These are phyloP conservation scores for Dendrobium chrysotoxum DNA, from an alignment of 106 monocot genomes.

Conservation along the genomic window DNA sequence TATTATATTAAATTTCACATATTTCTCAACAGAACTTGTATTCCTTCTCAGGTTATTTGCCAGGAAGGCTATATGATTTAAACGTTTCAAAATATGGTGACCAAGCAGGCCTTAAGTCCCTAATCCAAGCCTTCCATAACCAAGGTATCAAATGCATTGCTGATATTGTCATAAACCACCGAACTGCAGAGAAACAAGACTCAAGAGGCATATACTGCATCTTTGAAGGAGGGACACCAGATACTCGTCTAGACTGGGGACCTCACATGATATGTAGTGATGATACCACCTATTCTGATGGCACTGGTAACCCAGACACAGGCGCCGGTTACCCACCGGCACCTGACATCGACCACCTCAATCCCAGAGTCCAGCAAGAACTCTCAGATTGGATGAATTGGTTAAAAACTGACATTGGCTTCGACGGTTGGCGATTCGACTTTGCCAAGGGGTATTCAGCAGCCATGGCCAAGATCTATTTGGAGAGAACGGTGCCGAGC, in stretches of 20 bases:
- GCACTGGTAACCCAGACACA: conserved; percentile 66
- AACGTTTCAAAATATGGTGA: conserved; percentile 46
- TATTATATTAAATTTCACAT: no score
- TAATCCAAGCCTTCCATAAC: conserved; percentile 47
- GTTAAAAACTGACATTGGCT: conserved; percentile 56
- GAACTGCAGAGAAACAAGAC: conserved; percentile 43
- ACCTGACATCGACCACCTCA: conserved; percentile 66
- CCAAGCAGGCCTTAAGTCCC: conserved; percentile 32
- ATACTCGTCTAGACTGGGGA: conserved; percentile 62
- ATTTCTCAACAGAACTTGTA: no score
- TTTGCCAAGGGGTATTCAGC: conserved; percentile 57
- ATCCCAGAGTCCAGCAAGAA: conserved; percentile 45
- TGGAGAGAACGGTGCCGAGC: conserved; percentile 19
- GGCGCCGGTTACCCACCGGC: conserved; percentile 39
- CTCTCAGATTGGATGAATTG: conserved; percentile 61
- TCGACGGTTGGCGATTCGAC: conserved; percentile 68
- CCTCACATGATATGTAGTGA: conserved; percentile 58
- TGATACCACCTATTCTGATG: conserved; percentile 51
- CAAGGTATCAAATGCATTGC: conserved; percentile 45
- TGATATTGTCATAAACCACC: conserved; percentile 76
- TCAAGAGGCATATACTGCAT: conserved; percentile 54
- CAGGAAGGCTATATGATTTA: conserved; percentile 50
- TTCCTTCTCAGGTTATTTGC: conserved; percentile 51
- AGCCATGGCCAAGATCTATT: conserved; percentile 35
- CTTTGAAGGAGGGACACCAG: conserved; percentile 77